Percentiles rank a stretch among this genome's conserved stretches.
These are phyloP conservation scores for Cucurbita moschata DNA, from an alignment of 306 rosid species.

Conservation along the genomic window DNA sequence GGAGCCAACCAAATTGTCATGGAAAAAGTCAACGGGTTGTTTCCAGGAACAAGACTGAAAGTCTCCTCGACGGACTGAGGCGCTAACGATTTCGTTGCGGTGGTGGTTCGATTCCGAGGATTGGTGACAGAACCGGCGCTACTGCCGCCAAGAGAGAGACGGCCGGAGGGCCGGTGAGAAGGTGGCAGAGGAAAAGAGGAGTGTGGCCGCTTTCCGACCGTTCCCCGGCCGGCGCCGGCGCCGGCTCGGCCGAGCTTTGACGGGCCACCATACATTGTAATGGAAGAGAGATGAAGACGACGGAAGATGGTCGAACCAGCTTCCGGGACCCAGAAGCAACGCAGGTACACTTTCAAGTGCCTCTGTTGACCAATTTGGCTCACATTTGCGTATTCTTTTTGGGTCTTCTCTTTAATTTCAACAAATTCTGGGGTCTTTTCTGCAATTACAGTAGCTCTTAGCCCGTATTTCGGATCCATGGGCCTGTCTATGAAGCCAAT, in stretches of 20 bases:
- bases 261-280: conserved; percentile 56
- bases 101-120: conserved; percentile 26
- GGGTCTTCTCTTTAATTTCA: not conserved
- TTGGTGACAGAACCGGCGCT: conserved; percentile 10
- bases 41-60: conserved; percentile 57
- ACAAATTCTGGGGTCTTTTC: not conserved
- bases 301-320: conserved; percentile 13
- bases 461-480: not conserved
- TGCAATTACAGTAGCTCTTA: not conserved
- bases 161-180: conserved; percentile 35
- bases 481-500: not conserved
- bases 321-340: conserved; percentile 2
- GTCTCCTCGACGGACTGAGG: conserved; percentile 54
- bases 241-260: conserved; percentile 70
- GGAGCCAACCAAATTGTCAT: conserved; percentile 78
- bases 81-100: conserved; percentile 13
- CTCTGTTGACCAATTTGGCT: not conserved
- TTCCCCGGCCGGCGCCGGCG: conserved; percentile 32
- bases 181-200: conserved; percentile 44
- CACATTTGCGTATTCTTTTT: not conserved
- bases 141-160: conserved; percentile 51
- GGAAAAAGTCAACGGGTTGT: conserved; percentile 54
- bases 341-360: not conserved
- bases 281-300: not conserved
- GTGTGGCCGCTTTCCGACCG: conserved; percentile 39